Conservation (phyloP, 2,329 filamentous ascomycete species). For the Aspergillus candidus region DNA sequence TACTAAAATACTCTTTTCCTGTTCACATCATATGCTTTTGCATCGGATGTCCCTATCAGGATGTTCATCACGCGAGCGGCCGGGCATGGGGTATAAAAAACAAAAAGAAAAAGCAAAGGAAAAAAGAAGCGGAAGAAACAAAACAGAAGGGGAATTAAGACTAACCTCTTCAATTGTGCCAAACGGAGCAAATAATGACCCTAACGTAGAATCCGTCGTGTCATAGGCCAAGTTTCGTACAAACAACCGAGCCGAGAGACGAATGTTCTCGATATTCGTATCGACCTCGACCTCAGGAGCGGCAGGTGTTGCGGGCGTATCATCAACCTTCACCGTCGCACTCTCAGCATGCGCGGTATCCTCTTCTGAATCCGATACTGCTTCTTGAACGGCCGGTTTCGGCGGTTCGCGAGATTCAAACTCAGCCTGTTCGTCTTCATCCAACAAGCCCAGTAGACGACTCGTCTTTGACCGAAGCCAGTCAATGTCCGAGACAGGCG, state of each 20-base stretch:
- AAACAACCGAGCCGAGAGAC: constrained; percentile 72
- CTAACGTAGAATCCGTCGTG: constrained; percentile 69
- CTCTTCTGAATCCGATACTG: constrained; percentile 7
- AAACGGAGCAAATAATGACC: constrained; percentile 61
- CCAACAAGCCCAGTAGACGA: constrained; percentile 74
- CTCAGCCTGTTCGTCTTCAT: constrained; percentile 52
- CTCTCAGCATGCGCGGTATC: constrained; percentile 12
- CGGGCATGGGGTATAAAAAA: constrained; percentile 11
- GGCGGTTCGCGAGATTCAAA: constrained; percentile 32
- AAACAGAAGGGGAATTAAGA: constrained; percentile 16
- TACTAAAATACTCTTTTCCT: constrained; percentile 98
- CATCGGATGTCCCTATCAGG: constrained; percentile 99
- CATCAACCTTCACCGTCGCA: constrained; percentile 6
- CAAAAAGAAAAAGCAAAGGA: constrained; percentile 6
- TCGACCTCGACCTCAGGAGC: constrained; percentile 29
- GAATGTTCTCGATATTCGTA: constrained; percentile 56
- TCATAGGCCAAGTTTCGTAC: constrained; percentile 82
- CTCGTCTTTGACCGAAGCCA: constrained; percentile 90
- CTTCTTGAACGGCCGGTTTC: constrained; percentile 10
- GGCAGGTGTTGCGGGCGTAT: constrained; percentile 6
- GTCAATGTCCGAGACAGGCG: constrained; percentile 64
- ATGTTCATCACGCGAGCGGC: constrained; percentile 75
- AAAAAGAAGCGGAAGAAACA: constrained; percentile 2
- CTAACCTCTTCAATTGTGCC: constrained; percentile 85
- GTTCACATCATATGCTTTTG: constrained; percentile 81